Conservation (phyloP, 768 basidiomycete genomes). For the Hydnomerulius pinastri region DNA sequence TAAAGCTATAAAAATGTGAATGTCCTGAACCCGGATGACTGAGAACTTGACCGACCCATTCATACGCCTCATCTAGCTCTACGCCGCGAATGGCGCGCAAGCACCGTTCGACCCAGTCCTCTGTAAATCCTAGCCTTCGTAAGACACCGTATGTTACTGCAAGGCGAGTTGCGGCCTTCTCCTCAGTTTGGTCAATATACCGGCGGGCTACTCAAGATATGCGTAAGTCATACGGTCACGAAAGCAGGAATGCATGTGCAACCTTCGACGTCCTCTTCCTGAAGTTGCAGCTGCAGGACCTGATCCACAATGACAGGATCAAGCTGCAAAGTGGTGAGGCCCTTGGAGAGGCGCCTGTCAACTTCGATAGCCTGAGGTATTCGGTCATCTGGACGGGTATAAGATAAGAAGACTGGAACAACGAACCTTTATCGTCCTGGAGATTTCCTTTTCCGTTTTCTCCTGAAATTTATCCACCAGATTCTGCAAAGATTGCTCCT, state of each 20-base stretch:
- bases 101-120: conserved; percentile 71
- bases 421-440: conserved; percentile 66
- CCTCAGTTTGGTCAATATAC: conserved; percentile 56
- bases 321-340: conserved; percentile 62
- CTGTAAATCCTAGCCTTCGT: conserved; percentile 73
- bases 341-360: conserved; percentile 73
- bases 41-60: conserved; percentile 67
- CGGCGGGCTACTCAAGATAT: conserved; percentile 7
- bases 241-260: background rate
- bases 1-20: conserved; percentile 52
- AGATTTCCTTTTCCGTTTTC: conserved; percentile 84
- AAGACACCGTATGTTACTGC: conserved; percentile 83
- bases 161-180: conserved; percentile 69
- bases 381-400: background rate
- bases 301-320: conserved; percentile 58
- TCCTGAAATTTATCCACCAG: conserved; percentile 85
- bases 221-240: conserved; percentile 2
- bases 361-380: conserved; percentile 63
- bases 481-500: conserved; percentile 63
- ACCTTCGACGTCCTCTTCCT: conserved; percentile 37
- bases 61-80: conserved; percentile 85
- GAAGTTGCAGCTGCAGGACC: conserved; percentile 55
- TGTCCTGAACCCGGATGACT: background rate
- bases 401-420: background rate
- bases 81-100: conserved; percentile 60